Evolutionary conservation across 1,284 basidiomycete species (phyloP), one percentile per base, ranked within the genome.

Genomic region (Boletus smithii): DNA sequence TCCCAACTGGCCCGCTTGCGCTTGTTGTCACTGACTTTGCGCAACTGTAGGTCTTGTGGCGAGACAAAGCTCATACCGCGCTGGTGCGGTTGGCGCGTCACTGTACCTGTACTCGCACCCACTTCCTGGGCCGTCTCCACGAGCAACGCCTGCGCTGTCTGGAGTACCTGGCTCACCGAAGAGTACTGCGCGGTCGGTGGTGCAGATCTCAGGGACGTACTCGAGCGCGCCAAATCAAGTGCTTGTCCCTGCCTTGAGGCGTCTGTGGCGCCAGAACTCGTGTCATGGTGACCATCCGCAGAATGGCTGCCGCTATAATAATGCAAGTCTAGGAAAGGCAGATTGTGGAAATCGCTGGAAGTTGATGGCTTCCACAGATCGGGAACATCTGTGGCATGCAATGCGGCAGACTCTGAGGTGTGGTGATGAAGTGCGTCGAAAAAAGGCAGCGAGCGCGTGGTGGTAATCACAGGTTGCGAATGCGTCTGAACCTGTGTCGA

Each of bases 1-100:
- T 87, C 85, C 85, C 85, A 87, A 62, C 85, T 88, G 34, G 79
- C 79, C 60, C 85, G 73, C 73, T 88, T 87, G 58, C 83, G 71
- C 69, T 85, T 85, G 58, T 81, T 80, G 49, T 79, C 79, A 46
- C 57, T 76, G 3, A 63, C 68, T 56, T 72, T 74, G 63, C 69
- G 71, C 53, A 85, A 51, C 48, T 83, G 65, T 52, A 86, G 60
- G 60, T 88, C 85, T 62, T 84, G 77, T 24, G 85, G 85, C 49
- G 80, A 81, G 33, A 87, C 74, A 44, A 67, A 71, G 56, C 82
- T 85, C 69, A 80, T 80, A 0, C 80, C 82, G 17, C 83, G 75
- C 51, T 84, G 81, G 58, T 65, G 67, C 39, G 67, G 60, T 46
- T 66, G 66, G 32, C 69, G 65, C 11, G 31, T 36, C 14, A 52